Base-by-base conservation (phyloP, 2,329 filamentous ascomycete genomes). In the Biscogniauxia marginata region DNA sequence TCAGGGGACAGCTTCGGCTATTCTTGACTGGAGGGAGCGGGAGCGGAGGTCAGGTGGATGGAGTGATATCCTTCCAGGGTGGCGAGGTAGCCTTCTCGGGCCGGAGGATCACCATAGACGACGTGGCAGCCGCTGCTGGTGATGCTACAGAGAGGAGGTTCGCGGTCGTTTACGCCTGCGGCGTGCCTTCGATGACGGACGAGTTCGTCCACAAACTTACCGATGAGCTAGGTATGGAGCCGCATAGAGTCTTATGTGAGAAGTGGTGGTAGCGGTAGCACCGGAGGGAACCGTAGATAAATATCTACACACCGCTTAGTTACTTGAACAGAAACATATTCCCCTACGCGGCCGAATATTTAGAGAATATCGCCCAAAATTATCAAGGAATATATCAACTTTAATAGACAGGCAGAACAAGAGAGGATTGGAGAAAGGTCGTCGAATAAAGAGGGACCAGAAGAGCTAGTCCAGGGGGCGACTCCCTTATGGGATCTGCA, bases 141-240 rank as follows among this genome's bases (percentile, higher is more conserved):
- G 65, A 68, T 7, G 68, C 71, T 1, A 62, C 65, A 4, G 70
- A 74, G 21, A 74, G 71, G 50, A 61, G 68, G 1, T 70, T 73
- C 1, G 78, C 79, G 0, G 75, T 86, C 3, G 83, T 84, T 11
- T 91, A 90, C 68, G 73, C 91, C 0, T 91, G 88, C 65, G 88
- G 88, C 1, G 81, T 87, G 13, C 85, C 85, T 9, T 63, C 65
- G 2, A 90, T 90, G 87, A 90, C 86, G 1, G 88, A 91, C 67
- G 77, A 81, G 50, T 79, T 89, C 62, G 83, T 87, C 0, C 71
- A 74, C 19, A 71, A 79, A 19, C 64, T 83, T 7, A 75, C 71
- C 2, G 68, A 71, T 1, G 50, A 62, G 1, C 45, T 72, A 11
- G 77, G 75, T 0, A 74, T 84, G 65, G 71, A 76, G 8, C 64